phyloP scores from a whole-genome alignment of 1,284 basidiomycete species.

The Athelia sp. region DNA sequence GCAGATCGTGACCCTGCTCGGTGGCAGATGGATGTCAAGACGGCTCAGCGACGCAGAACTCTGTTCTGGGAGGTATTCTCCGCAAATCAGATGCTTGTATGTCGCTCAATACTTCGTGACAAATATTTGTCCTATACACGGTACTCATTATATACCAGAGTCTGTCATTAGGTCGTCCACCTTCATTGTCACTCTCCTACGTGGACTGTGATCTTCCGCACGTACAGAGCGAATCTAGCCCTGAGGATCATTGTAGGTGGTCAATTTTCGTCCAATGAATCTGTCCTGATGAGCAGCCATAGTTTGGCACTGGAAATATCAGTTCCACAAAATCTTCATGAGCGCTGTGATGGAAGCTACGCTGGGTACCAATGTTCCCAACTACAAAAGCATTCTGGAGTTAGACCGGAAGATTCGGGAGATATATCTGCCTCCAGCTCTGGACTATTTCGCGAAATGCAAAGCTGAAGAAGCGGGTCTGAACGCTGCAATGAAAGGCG shows the following conservation, averaged over 20 bases:
- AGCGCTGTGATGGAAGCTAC: constrained; percentile 10
- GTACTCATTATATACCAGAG: constrained; percentile 2
- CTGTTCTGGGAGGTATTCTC: constrained; percentile 59
- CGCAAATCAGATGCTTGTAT: constrained; percentile 43
- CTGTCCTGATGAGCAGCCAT: neutral
- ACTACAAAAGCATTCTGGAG: constrained; percentile 36
- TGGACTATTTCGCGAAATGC: no score
- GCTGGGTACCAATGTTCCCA: no score
- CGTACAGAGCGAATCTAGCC: no score
- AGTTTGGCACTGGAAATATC: no score
- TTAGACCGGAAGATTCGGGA: constrained; percentile 40
- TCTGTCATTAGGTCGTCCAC: no score
- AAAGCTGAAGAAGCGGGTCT: no score
- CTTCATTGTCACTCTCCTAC: no score
- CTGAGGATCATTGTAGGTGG: constrained; percentile 18
- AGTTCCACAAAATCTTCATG: constrained; percentile 8
- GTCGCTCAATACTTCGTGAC: constrained; percentile 22
- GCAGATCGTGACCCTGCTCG: constrained; percentile 57
- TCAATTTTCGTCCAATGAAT: constrained; percentile 48
- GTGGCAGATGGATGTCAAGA: constrained; percentile 50
- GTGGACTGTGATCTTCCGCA: no score
- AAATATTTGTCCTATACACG: constrained; percentile 17
- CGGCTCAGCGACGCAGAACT: constrained; percentile 45
- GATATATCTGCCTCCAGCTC: constrained; percentile 14
- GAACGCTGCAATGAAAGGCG: no score